Evolutionary conservation across 305 asterid genomes (phyloP), one percentile per base, ranked within the genome.

Genomic region (Nicotiana rustica): DNA sequence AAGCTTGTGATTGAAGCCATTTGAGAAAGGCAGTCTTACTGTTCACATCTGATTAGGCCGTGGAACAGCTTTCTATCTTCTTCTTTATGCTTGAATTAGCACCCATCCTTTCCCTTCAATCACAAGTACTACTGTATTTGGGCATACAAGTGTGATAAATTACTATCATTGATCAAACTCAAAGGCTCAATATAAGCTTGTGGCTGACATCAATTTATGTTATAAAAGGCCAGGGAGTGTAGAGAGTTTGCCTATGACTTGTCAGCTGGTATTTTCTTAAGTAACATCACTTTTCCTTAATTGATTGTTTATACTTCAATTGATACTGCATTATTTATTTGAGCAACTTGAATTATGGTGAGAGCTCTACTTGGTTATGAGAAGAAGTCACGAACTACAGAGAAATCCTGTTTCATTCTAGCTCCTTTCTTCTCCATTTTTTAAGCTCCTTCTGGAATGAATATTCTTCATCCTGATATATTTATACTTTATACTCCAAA

Each of bases 191-290:
- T 71, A 44, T 18, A 71, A 21, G 52, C 29, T 69, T 69, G 77
- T 41, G 17, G 59, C 6, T 13, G 61, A 21, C 78, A 71, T 71
- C 3, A 6, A 47, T 71, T 25, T 71, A 18, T 19, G 38, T 19
- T 47, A 12, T 71, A 47, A 14, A 35, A 10, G 77, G 52, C 52
- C n/a, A 47, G 61, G 14, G 57, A 12, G 3, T 13, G 38, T 44
- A 71, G 61, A 71, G 78, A 71, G 10, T 68, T 70, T 70, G 59
- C 4, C 61, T 71, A 18, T 71, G 78, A 44, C 52, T 44, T 44
- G 52, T 44, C 52, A 9, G 61, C 14, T 47, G 78, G 78, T 71
- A 47, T 44, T 71, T 71, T 71, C 78, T 71, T 21, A 18, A 21
- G 38, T 47, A 6, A 71, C 47, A 17, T 71, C 15, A 6, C 4